These are phyloP conservation scores for Venturia carpophila DNA, from an alignment of 2,329 filamentous ascomycete genomes.

Conservation along the genomic window DNA sequence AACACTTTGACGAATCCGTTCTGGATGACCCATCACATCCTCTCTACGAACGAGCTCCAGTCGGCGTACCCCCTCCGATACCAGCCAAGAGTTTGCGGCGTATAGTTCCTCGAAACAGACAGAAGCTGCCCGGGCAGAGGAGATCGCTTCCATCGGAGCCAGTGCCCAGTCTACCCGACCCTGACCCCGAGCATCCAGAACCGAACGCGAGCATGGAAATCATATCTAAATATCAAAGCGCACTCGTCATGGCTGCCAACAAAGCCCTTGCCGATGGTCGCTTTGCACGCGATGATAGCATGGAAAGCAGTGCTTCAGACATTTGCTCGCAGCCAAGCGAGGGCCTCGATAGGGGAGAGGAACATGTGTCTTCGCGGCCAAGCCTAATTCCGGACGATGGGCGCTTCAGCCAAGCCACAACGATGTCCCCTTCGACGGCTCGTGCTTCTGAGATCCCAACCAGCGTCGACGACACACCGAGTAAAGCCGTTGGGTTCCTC, in stretches of 20 bases:
- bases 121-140: neutral
- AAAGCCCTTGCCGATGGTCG: conserved; percentile 68
- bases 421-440: conserved; percentile 30
- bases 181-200: conserved; percentile 28
- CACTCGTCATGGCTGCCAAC: conserved; percentile 72
- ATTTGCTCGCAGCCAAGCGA: conserved; percentile 31
- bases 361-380: conserved; percentile 33
- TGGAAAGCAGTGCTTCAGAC: conserved; percentile 28
- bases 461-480: neutral
- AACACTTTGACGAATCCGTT: conserved; percentile 62
- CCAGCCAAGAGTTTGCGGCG: conserved; percentile 9
- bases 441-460: conserved; percentile 23
- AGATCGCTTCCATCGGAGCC: conserved; percentile 8
- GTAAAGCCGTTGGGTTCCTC: conserved; percentile 14
- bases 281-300: conserved; percentile 55
- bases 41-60: conserved; percentile 11
- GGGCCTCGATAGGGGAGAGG: conserved; percentile 18
- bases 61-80: conserved; percentile 22
- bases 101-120: neutral
- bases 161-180: conserved; percentile 5
- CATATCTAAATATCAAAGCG: conserved; percentile 70
- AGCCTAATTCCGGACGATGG: conserved; percentile 44
- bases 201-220: conserved; percentile 36
- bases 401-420: conserved; percentile 40
- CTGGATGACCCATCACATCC: conserved; percentile 51